Percentiles rank a stretch among this genome's conserved stretches.
phyloP scores from a whole-genome alignment of 345 rosid genomes.

The Bruguiera gymnorhiza region DNA sequence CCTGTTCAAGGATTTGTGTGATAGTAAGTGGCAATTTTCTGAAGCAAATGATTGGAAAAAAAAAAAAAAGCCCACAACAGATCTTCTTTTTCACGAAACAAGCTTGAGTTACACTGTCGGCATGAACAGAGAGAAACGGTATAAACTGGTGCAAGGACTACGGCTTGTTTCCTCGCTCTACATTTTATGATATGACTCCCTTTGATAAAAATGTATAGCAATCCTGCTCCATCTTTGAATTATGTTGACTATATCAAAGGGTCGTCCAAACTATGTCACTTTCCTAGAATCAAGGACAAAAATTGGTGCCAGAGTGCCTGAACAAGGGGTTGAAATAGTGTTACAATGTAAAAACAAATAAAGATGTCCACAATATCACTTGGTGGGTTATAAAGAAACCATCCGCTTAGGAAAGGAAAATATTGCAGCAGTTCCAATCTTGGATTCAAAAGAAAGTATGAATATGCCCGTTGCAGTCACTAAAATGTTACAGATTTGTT shows the following conservation, averaged over 20 bases:
- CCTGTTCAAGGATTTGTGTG: constrained; percentile 59
- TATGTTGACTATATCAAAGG: not conserved
- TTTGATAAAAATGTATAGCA: constrained; percentile 12
- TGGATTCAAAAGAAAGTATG: no score
- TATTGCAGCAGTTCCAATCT: no score
- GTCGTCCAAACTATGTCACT: not conserved
- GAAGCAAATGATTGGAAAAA: constrained; percentile 7
- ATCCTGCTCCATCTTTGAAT: constrained; percentile 2
- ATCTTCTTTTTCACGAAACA: not conserved
- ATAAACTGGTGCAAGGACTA: not conserved
- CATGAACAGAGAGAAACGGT: not conserved
- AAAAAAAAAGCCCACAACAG: not conserved
- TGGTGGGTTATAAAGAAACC: no score
- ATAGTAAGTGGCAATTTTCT: not conserved
- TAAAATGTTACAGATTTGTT: no score
- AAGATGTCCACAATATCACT: no score
- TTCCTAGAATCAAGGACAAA: not conserved
- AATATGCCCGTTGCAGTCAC: no score
- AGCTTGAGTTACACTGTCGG: not conserved
- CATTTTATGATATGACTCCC: not conserved
- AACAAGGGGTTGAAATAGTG: no score
- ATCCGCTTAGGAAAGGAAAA: no score
- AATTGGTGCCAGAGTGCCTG: not conserved
- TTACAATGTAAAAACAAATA: no score
- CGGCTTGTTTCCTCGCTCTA: not conserved